Conservation (phyloP, 225 moss, liverwort and hornwort genomes). For the Asterella californica region DNA sequence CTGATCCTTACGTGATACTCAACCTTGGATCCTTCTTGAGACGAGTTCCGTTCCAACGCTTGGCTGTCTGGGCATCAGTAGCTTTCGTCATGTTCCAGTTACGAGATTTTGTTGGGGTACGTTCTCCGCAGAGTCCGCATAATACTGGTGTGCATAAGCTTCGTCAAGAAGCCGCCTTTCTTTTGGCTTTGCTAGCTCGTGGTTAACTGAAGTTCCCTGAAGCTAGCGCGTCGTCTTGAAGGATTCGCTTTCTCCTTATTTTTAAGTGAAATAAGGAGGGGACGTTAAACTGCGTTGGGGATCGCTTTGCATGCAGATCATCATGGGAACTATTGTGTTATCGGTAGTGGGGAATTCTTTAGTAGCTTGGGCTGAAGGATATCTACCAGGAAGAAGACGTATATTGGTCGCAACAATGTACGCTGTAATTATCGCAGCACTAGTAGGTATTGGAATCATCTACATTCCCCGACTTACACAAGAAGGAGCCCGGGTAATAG, state of each 20-base stretch:
- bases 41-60: slow-evolving; percentile 51
- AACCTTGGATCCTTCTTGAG: slow-evolving; percentile 52
- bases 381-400: slow-evolving; percentile 51
- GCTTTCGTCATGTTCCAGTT: slow-evolving; percentile 51
- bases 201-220: not conserved
- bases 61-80: slow-evolving; percentile 49
- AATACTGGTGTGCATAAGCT: not conserved
- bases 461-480: slow-evolving; percentile 59
- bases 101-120: slow-evolving; percentile 59
- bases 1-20: slow-evolving; percentile 53
- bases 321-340: slow-evolving; percentile 56
- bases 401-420: slow-evolving; percentile 56
- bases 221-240: not conserved
- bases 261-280: not conserved
- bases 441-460: slow-evolving; percentile 52
- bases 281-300: not conserved
- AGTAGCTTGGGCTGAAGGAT: slow-evolving; percentile 53
- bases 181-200: not conserved
- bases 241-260: not conserved
- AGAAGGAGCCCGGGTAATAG: slow-evolving; percentile 55
- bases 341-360: slow-evolving; percentile 57
- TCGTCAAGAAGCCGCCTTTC: not conserved
- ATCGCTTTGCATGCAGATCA: slow-evolving; percentile 41
- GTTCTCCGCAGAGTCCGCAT: not conserved
- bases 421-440: slow-evolving; percentile 56